Evolutionary conservation across 805 yeast species (phyloP).

Genomic region (Candida incommunis): DNA sequence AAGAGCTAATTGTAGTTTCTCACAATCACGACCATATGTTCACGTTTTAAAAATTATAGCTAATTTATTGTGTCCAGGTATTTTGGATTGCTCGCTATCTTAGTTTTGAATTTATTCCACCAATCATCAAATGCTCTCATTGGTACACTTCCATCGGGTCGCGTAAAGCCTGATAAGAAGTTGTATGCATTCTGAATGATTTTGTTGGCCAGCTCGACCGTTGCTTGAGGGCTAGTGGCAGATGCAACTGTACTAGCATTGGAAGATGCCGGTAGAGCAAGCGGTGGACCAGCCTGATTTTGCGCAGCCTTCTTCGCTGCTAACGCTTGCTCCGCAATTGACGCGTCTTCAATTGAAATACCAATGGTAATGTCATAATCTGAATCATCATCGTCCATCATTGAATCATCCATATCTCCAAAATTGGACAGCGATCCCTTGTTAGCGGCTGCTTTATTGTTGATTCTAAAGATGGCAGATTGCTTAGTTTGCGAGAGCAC

Average conservation of each 20-base stretch:
- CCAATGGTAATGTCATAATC: constrained; percentile 44
- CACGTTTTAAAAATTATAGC: background rate
- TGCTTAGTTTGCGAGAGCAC: constrained; percentile 44
- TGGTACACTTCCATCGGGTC: constrained; percentile 64
- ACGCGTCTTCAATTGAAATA: constrained; percentile 75
- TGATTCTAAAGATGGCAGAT: constrained; percentile 80
- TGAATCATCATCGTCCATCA: constrained; percentile 36
- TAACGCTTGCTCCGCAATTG: constrained; percentile 47
- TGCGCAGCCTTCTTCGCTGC: constrained; percentile 26
- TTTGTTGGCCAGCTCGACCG: constrained; percentile 64
- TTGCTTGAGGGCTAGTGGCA: constrained; percentile 29
- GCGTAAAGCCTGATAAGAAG: constrained; percentile 77
- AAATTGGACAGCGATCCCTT: too few species aligned
- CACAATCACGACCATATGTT: background rate
- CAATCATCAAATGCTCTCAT: constrained; percentile 81
- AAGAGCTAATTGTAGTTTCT: too few species aligned
- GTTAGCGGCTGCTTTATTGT: constrained; percentile 22
- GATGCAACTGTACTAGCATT: constrained; percentile 18
- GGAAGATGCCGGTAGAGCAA: constrained; percentile 11
- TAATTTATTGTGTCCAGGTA: constrained; percentile 43
- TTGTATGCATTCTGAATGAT: constrained; percentile 89
- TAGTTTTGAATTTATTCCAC: constrained; percentile 80
- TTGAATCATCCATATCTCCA: constrained; percentile 36
- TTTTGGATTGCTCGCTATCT: constrained; percentile 66
- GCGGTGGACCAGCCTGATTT: constrained; percentile 14